Evolutionary conservation across 169 alveolate species (phyloP), one percentile per base, ranked within the genome.

Genomic region (Plasmodium malariae): DNA sequence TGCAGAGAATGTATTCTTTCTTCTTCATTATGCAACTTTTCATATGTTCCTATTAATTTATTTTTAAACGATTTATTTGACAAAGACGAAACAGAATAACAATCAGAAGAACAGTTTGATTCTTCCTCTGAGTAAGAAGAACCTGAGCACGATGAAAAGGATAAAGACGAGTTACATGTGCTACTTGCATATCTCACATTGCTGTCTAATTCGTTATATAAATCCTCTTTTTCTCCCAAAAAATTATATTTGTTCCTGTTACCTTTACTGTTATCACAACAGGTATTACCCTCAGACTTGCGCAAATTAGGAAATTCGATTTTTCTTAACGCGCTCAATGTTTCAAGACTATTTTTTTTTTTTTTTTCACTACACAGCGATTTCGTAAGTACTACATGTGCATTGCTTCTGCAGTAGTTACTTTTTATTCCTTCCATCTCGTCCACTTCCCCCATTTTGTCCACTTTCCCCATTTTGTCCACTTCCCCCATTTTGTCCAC

Each of bases 51-150:
- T 49, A 34, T 24, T 24, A 83, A 9, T 26, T 45, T 60, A 57
- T 70, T 67, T 67, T 57, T 70, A 34, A 83, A 21, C 11, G 91
- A 67, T 30, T 67, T 67, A 59, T 67, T 83, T 45, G 91, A 83
- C 43, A 83, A 9, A 19, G 91, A 67, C 17, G 91, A 83, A 83
- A 83, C 2, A 17, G 83, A 83, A 51, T 32, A 36, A 51, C 45
- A 12, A 12, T 67, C 40, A n/a, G 45, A 32, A 21, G 11, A 30
- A 32, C 28, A n/a, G n/a, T 60, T 85, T 11, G 71, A 30, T 14
- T 74, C 26, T 55, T 55, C 65, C 7, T 2, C 30, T 3, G 65
- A 19, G n/a, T 2, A 48, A 55, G 65, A 55, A 55, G 12, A 55
- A n/a, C 32, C 12, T 21, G 65, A 12, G 45, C 6, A 43, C 6